Percentiles rank a stretch among this genome's conserved stretches.
phyloP scores from a whole-genome alignment of 169 alveolate genomes.

The Plasmodium billcollinsi region DNA sequence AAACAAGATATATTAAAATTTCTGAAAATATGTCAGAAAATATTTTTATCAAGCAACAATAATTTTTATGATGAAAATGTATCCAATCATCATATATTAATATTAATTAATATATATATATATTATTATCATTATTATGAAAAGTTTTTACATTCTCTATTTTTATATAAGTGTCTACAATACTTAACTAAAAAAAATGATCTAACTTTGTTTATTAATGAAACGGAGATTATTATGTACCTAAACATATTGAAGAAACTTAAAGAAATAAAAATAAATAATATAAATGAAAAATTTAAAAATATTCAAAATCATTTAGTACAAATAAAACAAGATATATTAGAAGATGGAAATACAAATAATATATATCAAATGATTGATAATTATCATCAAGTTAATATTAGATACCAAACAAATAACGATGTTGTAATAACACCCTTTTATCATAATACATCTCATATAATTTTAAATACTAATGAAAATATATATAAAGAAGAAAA shows the following conservation, averaged over 20 bases:
- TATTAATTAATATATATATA: conserved; percentile 31
- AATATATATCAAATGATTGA: too few relatives aligned
- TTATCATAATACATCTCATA: too few relatives aligned
- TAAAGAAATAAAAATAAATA: background rate
- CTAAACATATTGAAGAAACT: conserved; percentile 5
- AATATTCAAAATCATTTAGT: too few relatives aligned
- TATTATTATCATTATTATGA: background rate
- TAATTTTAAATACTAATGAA: too few relatives aligned
- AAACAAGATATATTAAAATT: background rate
- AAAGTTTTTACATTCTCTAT: background rate
- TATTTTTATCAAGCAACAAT: background rate
- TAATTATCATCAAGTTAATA: too few relatives aligned
- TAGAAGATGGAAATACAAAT: too few relatives aligned
- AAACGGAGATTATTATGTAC: conserved; percentile 37
- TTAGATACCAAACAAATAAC: too few relatives aligned
- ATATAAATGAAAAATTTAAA: too few relatives aligned
- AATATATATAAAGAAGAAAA: too few relatives aligned
- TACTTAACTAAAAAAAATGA: background rate
- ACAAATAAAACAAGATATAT: too few relatives aligned
- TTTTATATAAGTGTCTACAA: conserved; percentile 7
- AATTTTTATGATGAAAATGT: background rate
- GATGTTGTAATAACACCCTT: too few relatives aligned
- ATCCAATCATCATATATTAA: conserved; percentile 10
- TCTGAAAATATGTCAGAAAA: background rate
- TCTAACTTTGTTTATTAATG: background rate